Evolutionary conservation across 768 basidiomycete species (phyloP).

Genomic region (Pleurotus sapidus): DNA sequence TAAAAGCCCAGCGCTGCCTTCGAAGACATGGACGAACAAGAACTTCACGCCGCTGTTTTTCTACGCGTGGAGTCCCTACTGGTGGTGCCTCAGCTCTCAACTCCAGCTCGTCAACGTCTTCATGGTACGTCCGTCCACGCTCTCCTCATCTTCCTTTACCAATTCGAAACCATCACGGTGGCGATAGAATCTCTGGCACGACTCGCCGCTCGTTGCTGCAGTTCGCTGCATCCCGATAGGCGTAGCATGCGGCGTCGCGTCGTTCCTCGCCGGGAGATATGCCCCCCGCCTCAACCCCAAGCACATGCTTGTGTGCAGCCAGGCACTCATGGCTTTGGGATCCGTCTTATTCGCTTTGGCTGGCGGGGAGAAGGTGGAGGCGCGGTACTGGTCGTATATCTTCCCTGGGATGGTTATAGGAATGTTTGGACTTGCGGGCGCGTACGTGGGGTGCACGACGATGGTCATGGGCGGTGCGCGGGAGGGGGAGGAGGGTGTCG

Average conservation of each 20-base stretch:
- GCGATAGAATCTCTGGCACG: conserved; percentile 24
- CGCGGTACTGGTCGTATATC: conserved; percentile 38
- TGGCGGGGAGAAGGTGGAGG: conserved; percentile 18
- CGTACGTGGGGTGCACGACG: conserved; percentile 21
- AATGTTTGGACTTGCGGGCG: conserved; percentile 36
- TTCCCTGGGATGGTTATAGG: conserved; percentile 48
- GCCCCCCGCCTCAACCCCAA: not conserved
- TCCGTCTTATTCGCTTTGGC: conserved; percentile 38
- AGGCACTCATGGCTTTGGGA: conserved; percentile 28
- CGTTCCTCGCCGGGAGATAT: not conserved
- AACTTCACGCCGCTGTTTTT: conserved; percentile 37
- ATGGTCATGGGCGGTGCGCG: conserved; percentile 7
- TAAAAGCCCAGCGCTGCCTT: conserved; percentile 21
- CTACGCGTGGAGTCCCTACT: conserved; percentile 15
- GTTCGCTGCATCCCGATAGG: conserved; percentile 21
- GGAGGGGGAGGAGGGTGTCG: conserved; percentile 10
- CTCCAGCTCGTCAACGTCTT: conserved; percentile 22
- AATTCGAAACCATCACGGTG: not conserved
- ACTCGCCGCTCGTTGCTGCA: conserved; percentile 28
- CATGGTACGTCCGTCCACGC: conserved; percentile 8
- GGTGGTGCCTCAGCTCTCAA: conserved; percentile 28
- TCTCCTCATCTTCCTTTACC: not conserved
- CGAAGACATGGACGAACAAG: conserved; percentile 34
- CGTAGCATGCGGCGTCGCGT: not conserved
- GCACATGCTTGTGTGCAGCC: conserved; percentile 33